Percentiles rank a stretch among this genome's conserved stretches.
Conservation (phyloP, 192 early-diverging fungal genomes). For the Coemansia sp. region DNA sequence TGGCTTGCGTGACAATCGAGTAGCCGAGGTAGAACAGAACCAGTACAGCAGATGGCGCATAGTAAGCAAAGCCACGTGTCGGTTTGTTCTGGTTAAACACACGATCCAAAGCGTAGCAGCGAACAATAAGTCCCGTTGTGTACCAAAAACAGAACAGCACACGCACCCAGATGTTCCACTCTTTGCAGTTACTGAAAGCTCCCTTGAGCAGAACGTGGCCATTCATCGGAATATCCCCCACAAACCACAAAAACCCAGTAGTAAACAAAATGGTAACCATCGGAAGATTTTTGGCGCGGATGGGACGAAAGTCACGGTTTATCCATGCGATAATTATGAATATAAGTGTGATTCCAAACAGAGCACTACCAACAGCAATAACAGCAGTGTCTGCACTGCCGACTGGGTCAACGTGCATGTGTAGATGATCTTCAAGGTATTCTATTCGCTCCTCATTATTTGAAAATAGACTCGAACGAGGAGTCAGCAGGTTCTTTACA, state of each 20-base stretch:
- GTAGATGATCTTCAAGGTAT: slow-evolving; percentile 4
- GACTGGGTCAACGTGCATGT: slow-evolving; percentile 15
- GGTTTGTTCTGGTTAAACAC: slow-evolving; percentile 21
- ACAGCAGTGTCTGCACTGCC: slow-evolving; percentile 13
- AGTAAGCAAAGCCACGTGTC: slow-evolving; percentile 10
- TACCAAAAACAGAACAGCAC: slow-evolving; percentile 14
- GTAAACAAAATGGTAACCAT: slow-evolving; percentile 15
- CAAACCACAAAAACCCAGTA: slow-evolving; percentile 15
- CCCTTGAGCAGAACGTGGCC: slow-evolving; percentile 12
- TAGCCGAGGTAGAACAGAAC: background rate
- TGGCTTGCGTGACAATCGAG: slow-evolving; percentile 8
- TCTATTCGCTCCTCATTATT: background rate
- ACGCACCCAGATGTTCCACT: slow-evolving; percentile 10
- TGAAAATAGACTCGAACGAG: background rate
- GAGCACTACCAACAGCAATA: slow-evolving; percentile 10
- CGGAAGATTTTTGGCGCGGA: slow-evolving; percentile 24
- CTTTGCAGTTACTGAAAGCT: slow-evolving; percentile 2
- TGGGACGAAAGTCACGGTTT: slow-evolving; percentile 7
- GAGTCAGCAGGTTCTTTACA: background rate
- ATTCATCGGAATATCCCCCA: slow-evolving; percentile 21
- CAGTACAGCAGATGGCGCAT: slow-evolving; percentile 5
- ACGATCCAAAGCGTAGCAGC: slow-evolving; percentile 5
- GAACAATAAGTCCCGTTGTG: background rate
- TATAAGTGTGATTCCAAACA: slow-evolving; percentile 9
- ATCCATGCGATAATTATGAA: slow-evolving; percentile 9